Base-by-base conservation (phyloP, 108 stramenopile genomes). In the Pseudonitzschia multiseries region DNA sequence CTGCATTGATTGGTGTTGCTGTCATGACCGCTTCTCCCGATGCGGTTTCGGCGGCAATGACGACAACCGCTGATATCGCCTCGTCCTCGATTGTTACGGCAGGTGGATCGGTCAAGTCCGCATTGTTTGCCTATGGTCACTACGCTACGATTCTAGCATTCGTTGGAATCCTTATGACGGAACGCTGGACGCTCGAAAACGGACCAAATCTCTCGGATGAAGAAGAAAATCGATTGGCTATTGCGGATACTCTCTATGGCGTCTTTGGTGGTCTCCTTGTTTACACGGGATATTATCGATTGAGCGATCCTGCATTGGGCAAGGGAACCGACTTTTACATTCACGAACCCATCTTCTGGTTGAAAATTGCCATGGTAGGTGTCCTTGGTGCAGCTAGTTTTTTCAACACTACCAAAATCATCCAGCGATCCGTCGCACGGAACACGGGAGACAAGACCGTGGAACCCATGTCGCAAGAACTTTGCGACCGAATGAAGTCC, bases 281-380 rank as follows among this genome's bases (percentile, higher is more conserved):
- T 0, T 73, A 72, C 57, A 80, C 89, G 13, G 93, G 93, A 13
- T 90, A 89, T 67, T 69, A 77, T 2, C 87, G 93, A 28, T 27
- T 67, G 0, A 48, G 26, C 28, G 80, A 80, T 10, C 63, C 72
- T 0, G 41, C 78, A 32, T 90, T 85, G 53, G 93, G 81, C 26
- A 94, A 94, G 73, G 93, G 93, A 20, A 83, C 74, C 52, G 82
- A 86, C 31, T 94, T 90, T 61, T 94, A 94, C 65, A 28, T 69
- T 0, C 87, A 94, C 68, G 93, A 94, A 69, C 89, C 90, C 33
- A 62, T 90, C 22, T 94, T 94, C 67, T 94, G 93, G 93, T 60
- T 92, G 41, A 94, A 94, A 69, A 84, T 91, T 31, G 73, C 79
- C 1, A 80, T 90, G 36, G 77, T 90, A 0, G 87, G 83, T 26